phyloP scores from a whole-genome alignment of 2,329 filamentous ascomycete species.

The Aspergillus unguis region DNA sequence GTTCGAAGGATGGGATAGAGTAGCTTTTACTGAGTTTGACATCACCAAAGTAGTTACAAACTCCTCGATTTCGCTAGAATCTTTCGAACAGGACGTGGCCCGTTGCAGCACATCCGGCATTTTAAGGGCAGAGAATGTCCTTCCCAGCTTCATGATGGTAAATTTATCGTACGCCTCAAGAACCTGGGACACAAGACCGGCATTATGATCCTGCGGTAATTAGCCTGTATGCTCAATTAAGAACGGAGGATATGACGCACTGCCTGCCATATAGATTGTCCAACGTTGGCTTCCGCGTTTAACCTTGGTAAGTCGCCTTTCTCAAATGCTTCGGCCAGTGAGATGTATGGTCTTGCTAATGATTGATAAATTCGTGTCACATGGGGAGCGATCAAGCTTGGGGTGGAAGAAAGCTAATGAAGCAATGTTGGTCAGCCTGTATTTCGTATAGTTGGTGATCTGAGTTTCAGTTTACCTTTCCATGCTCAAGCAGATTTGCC shows the following conservation, averaged over 20 bases:
- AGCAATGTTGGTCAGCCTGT: constrained; percentile 5
- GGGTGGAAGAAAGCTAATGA: constrained; percentile 47
- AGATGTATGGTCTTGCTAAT: constrained; percentile 67
- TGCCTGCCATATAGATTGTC: constrained; percentile 59
- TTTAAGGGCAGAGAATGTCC: constrained; percentile 65
- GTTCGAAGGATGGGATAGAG: constrained; percentile 44
- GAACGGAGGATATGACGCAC: constrained; percentile 34
- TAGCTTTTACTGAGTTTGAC: constrained; percentile 50
- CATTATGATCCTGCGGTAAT: constrained; percentile 62
- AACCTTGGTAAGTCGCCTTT: constrained; percentile 57
- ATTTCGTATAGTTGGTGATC: background rate
- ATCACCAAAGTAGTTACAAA: constrained; percentile 48
- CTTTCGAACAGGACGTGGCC: constrained; percentile 26
- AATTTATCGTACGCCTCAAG: constrained; percentile 69
- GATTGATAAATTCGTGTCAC: constrained; percentile 57
- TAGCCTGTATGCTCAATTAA: background rate
- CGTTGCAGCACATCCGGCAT: constrained; percentile 47
- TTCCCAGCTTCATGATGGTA: constrained; percentile 69
- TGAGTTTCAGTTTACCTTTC: constrained; percentile 47
- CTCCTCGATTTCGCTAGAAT: constrained; percentile 29
- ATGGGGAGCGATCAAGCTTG: constrained; percentile 53
- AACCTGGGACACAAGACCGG: constrained; percentile 67
- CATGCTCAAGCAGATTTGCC: constrained; percentile 67
- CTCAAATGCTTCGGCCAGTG: constrained; percentile 67
- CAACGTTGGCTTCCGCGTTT: constrained; percentile 61